A percentile compares a stretch with the other conserved stretches of the same genome.
phyloP scores from a whole-genome alignment of 306 rosid genomes.

The Vigna trinervia region DNA sequence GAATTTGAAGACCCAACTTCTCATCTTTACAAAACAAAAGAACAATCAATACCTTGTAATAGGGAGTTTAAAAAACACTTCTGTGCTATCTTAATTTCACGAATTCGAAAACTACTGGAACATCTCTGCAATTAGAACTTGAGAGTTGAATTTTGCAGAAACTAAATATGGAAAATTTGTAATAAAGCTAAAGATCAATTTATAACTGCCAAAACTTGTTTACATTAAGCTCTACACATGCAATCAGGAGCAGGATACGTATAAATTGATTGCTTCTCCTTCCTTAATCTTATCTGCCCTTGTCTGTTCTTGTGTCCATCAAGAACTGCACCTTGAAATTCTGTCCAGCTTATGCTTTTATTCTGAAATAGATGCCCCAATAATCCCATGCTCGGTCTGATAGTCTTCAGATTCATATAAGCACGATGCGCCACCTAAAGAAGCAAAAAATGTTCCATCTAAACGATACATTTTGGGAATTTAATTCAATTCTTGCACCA shows the following conservation, averaged over 20 bases:
- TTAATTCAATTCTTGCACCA: constrained; percentile 32
- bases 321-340: constrained; percentile 66
- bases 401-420: constrained; percentile 82
- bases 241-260: constrained; percentile 98
- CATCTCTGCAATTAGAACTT: constrained; percentile 24
- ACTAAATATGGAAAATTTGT: constrained; percentile 12
- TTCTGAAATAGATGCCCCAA: constrained; percentile 87
- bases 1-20: no score
- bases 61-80: no score
- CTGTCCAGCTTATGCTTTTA: constrained; percentile 78
- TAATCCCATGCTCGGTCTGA: constrained; percentile 89
- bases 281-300: constrained; percentile 84
- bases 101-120: constrained; percentile 32
- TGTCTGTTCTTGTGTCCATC: constrained; percentile 87
- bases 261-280: constrained; percentile 87
- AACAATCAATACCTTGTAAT: no score
- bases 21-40: no score
- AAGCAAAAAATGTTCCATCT: constrained; percentile 33
- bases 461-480: constrained; percentile 32
- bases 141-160: background rate
- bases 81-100: background rate
- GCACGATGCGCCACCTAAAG: constrained; percentile 86
- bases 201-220: constrained; percentile 30
- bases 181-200: constrained; percentile 22
- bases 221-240: constrained; percentile 72